Base-by-base conservation (phyloP, 441 rosid species). In the Erodium trifolium region DNA sequence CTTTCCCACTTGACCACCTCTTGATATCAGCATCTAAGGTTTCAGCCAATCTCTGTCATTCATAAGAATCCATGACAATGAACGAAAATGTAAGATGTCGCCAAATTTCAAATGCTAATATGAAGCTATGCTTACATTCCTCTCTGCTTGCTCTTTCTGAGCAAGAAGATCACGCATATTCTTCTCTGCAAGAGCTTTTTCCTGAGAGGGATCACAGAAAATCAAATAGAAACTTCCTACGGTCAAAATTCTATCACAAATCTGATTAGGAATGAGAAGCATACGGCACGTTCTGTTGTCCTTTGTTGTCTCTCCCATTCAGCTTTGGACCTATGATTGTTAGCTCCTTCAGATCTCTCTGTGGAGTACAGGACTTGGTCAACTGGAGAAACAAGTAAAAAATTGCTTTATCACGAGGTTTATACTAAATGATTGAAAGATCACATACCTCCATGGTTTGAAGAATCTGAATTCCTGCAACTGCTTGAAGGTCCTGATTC, bases 111-210 rank as follows among this genome's bases (percentile, higher is more conserved):
- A 7, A 5, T 23, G 57, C 55, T 11, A 59, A 51, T 47, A 68
- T 35, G 57, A 76, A 67, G 39, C 29, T 68, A 34, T 71, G 64
- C 37, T 84, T 83, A 93, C 99, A 83, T 88, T 87, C 91, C 86
- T 88, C 81, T 91, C 96, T 23, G 93, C 86, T 75, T 91, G 97
- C 82, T 89, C 97, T 77, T 86, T 85, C 82, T 88, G 92, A 69
- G 84, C 90, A 77, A 86, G 88, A 75, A 83, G 87, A 78, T 93
- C 99, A 3, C 87, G 91, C 85, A 76, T 83, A 68, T 86, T 93
- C 89, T 91, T 93, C 90, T 93, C 97, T 53, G 90, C 93, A 71
- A 93, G 96, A 73, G 93, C 96, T 78, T 91, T 91, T 64, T 87
- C 93, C 99, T 93, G 92, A 74, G 86, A 82, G 64, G 49, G 65